These are phyloP conservation scores for Zymoseptoria crescenta DNA, from an alignment of 2,329 filamentous ascomycete species.

Conservation along the genomic window DNA sequence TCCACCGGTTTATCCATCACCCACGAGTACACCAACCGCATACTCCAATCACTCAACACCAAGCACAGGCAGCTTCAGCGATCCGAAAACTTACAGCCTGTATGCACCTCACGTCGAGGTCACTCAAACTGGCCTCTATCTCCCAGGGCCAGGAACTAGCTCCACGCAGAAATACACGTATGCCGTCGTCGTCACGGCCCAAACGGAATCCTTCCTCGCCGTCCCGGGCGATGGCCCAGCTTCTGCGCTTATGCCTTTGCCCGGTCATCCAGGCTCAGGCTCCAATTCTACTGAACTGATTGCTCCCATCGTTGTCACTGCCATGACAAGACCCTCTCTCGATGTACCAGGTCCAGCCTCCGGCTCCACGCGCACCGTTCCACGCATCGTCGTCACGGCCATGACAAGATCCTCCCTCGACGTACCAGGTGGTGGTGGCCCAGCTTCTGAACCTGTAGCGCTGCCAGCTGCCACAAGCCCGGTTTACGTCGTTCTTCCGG, in stretches of 20 bases:
- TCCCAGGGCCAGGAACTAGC: not conserved
- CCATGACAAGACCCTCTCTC: not conserved
- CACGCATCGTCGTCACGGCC: not conserved
- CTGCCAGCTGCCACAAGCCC: not conserved
- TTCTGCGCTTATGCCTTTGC: not conserved
- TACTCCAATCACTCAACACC: not conserved
- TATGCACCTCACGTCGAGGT: not conserved
- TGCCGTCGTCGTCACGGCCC: not conserved
- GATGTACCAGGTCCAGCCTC: not conserved
- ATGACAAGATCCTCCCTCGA: not conserved
- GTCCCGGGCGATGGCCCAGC: not conserved
- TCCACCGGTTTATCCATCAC: not conserved
- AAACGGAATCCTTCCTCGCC: not conserved
- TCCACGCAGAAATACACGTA: not conserved
- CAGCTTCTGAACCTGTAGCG: not conserved
- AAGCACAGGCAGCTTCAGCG: not conserved
- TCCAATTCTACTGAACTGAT: not conserved
- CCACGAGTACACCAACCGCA: not conserved
- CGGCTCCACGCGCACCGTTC: not conserved
- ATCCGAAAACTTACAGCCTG: not conserved
- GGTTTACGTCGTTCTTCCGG: constrained; percentile 1
- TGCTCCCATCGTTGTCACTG: not conserved
- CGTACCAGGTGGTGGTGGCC: not conserved
- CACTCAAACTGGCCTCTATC: not conserved
- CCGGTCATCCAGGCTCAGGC: not conserved